Base-by-base conservation (phyloP, 2,329 filamentous ascomycete genomes). In the Didymella keratinophila region DNA sequence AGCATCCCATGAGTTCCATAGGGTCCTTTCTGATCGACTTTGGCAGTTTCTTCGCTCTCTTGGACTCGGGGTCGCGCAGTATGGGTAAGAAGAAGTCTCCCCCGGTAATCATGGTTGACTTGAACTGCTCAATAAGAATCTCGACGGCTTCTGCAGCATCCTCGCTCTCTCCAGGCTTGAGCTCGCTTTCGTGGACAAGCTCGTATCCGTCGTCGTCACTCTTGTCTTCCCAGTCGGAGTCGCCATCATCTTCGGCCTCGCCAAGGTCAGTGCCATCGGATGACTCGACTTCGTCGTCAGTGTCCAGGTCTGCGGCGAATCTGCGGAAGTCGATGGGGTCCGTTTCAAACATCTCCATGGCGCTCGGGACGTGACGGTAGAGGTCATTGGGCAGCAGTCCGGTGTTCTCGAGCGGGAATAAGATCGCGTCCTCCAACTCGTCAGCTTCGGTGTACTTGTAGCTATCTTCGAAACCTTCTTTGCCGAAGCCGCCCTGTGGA, bases 401-500 rank as follows among this genome's bases (percentile, higher is more conserved):
- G 10, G 41, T 54, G 1, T 47, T 46, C 52, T 79, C 75, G 41
- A 78, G 71, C 0, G 78, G 77, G 53, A 81, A 81, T 4, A 81
- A 66, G 7, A 80, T 66, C 4, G 67, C 67, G 46, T 80, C 78
- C 64, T 81, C 79, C 10, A 78, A 56, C 30, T 69, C 72, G 60
- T 81, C 78, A 2, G 76, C 74, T 46, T 79, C 74, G 9, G 71
- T 77, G 57, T 80, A 81, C 21, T 52, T 51, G 49, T 63, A 67
- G 23, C 56, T 62, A 6, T 53, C 47, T 4, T 74, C 67, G 52
- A 76, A 59, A 12, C 68, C 60, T 64, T 20, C 62, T 52, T 52
- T 60, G n/a, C 49, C 44, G 27, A 47, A 52, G 10, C 58, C 60
- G 9, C 37, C 49, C 12, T 56, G 14, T 21, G 61, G 55, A 11